phyloP scores from a whole-genome alignment of 331 rosid species.

The Prunus yedoensis region DNA sequence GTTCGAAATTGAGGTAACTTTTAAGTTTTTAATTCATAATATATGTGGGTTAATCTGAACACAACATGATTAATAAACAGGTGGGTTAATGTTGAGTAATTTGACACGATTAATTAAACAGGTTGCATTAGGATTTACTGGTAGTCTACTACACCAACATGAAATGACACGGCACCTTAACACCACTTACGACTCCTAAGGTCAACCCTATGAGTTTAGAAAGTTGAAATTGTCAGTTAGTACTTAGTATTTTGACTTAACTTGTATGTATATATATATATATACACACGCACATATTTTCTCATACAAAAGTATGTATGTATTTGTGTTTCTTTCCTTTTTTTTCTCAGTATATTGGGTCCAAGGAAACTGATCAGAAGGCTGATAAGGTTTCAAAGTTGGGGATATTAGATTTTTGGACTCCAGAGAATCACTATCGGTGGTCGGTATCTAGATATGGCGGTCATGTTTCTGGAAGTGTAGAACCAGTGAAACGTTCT shows the following conservation, averaged over 20 bases:
- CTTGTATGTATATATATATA: not conserved
- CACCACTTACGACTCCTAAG: not conserved
- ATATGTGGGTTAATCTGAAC: not conserved
- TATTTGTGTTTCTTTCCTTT: constrained; percentile 12
- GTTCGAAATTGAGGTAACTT: not conserved
- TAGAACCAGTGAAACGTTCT: constrained; percentile 57
- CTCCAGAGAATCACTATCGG: constrained; percentile 82
- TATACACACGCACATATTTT: too few species aligned
- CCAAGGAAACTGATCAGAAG: constrained; percentile 70
- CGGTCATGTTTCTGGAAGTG: constrained; percentile 62
- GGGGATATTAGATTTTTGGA: constrained; percentile 80
- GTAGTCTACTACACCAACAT: not conserved
- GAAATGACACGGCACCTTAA: not conserved
- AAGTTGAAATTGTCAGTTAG: not conserved
- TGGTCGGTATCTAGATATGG: constrained; percentile 90
- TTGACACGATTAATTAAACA: not conserved
- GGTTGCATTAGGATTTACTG: not conserved
- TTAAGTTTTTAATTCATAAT: not conserved
- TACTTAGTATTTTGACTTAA: not conserved
- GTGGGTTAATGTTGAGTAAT: not conserved
- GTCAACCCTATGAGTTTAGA: not conserved
- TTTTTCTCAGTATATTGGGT: constrained; percentile 71
- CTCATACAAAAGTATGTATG: not conserved
- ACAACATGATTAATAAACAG: not conserved
- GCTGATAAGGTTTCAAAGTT: constrained; percentile 61